A percentile compares a stretch with the other conserved stretches of the same genome.
These are phyloP conservation scores for Tuber microsphaerosporum DNA, from an alignment of 495 filamentous ascomycete species.

Conservation along the genomic window DNA sequence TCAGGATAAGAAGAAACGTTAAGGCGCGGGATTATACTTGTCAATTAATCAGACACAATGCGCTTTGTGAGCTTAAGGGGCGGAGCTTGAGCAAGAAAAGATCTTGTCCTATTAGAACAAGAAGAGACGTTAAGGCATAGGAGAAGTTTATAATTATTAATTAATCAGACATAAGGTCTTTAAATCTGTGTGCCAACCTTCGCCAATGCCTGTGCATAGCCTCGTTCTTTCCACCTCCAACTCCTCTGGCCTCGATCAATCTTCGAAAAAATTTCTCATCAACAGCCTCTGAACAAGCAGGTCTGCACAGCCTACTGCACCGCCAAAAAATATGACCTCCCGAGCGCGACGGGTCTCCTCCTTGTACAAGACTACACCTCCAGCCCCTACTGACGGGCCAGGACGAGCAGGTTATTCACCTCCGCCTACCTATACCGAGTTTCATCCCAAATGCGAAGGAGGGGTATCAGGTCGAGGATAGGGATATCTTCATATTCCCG, in stretches of 20 bases:
- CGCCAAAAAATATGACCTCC: slow-evolving; percentile 40
- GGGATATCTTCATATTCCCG: slow-evolving; percentile 94
- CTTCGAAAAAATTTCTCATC: too few species aligned
- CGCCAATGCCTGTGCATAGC: too few species aligned
- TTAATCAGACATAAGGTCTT: not conserved
- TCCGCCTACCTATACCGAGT: slow-evolving; percentile 15
- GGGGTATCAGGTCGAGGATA: slow-evolving; percentile 46
- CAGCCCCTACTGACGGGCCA: slow-evolving; percentile 28
- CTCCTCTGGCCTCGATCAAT: too few species aligned
- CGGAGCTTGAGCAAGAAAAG: not conserved
- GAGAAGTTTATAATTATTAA: slow-evolving; percentile 7
- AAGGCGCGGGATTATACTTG: not conserved
- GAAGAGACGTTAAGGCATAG: not conserved
- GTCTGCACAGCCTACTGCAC: slow-evolving; percentile 41
- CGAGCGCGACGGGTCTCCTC: slow-evolving; percentile 22
- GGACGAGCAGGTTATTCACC: slow-evolving; percentile 35
- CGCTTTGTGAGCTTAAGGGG: not conserved
- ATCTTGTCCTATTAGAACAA: not conserved
- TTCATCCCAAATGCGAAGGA: not conserved
- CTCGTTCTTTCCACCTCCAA: too few species aligned
- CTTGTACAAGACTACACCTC: slow-evolving; percentile 24
- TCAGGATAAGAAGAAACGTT: not conserved
- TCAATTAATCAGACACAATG: not conserved
- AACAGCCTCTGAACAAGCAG: not conserved
- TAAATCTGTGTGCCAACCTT: not conserved